A percentile compares a stretch with the other conserved stretches of the same genome.
Evolutionary conservation across 371 early-diverging fungal species (phyloP).

Genomic region (Mucor sp.): DNA sequence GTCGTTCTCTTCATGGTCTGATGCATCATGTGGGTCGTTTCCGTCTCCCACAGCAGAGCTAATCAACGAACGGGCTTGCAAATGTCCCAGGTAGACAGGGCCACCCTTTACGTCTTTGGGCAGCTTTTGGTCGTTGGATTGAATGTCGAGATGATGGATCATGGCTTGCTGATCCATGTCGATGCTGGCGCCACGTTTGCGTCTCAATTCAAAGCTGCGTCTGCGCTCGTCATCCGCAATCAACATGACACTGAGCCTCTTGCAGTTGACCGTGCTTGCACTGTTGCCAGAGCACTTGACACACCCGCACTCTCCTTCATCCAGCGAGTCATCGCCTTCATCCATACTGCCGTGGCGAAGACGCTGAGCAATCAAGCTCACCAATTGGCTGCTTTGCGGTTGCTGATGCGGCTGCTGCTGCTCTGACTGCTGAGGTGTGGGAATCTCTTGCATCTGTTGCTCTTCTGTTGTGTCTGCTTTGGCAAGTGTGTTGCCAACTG

Average conservation of each 20-base stretch:
- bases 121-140: background rate
- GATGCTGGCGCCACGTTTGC: slow-evolving; percentile 37
- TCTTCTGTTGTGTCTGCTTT: background rate
- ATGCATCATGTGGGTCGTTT: background rate
- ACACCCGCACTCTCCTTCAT: slow-evolving; percentile 22
- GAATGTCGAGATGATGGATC: background rate
- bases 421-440: background rate
- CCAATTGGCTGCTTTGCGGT: slow-evolving; percentile 19
- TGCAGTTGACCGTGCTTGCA: slow-evolving; percentile 13
- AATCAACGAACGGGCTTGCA: slow-evolving; percentile 14
- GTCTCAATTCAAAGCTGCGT: slow-evolving; percentile 34
- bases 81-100: slow-evolving; percentile 25
- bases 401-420: slow-evolving; percentile 9
- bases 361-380: slow-evolving; percentile 46
- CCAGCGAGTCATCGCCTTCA: slow-evolving; percentile 12
- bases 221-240: slow-evolving; percentile 28
- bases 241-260: slow-evolving; percentile 27
- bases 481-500: background rate
- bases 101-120: slow-evolving; percentile 10
- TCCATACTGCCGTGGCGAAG: slow-evolving; percentile 24
- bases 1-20: slow-evolving; percentile 12
- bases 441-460: background rate
- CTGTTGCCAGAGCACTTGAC: slow-evolving; percentile 21
- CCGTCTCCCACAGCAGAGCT: background rate
- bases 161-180: slow-evolving; percentile 15